Percentiles rank a stretch among this genome's conserved stretches.
Conservation (phyloP, 2,329 filamentous ascomycete species). For the Exophiala aquamarina region DNA sequence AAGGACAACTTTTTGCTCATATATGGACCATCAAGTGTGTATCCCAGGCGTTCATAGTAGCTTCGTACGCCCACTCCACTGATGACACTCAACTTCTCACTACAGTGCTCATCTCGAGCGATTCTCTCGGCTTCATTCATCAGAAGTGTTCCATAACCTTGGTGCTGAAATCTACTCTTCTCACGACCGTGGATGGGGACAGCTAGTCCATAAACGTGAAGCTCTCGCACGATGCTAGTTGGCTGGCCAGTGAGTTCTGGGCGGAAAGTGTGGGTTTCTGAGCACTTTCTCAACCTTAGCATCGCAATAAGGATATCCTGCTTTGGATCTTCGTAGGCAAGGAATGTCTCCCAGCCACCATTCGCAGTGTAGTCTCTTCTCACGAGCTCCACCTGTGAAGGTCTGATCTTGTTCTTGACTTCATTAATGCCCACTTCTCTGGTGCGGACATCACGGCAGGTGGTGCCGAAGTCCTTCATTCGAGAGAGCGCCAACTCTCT, state of each 20-base stretch:
- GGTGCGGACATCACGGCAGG: conserved; percentile 92
- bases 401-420: conserved; percentile 97
- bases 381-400: conserved; percentile 92
- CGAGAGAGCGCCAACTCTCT: conserved; percentile 90
- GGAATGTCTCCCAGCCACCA: conserved; percentile 96
- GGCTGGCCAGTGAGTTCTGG: conserved; percentile 82
- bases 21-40: conserved; percentile 89
- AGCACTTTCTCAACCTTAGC: conserved; percentile 86
- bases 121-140: conserved; percentile 99
- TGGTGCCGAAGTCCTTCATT: conserved; percentile 99
- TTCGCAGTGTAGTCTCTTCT: conserved; percentile 93
- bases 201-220: conserved; percentile 95
- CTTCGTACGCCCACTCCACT: conserved; percentile 95
- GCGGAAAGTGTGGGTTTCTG: conserved; percentile 85
- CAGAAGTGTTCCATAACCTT: conserved; percentile 89
- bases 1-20: conserved; percentile 55
- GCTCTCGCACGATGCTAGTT: conserved; percentile 86
- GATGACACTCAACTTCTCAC: conserved; percentile 92
- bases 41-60: conserved; percentile 92
- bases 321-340: conserved; percentile 97
- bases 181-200: conserved; percentile 97
- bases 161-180: conserved; percentile 96
- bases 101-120: conserved; percentile 89
- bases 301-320: conserved; percentile 96
- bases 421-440: conserved; percentile 98